Evolutionary conservation across 2,329 filamentous ascomycete genomes (phyloP), one percentile per base, ranked within the genome.

Genomic region (Pseudogymnoascus sp.): DNA sequence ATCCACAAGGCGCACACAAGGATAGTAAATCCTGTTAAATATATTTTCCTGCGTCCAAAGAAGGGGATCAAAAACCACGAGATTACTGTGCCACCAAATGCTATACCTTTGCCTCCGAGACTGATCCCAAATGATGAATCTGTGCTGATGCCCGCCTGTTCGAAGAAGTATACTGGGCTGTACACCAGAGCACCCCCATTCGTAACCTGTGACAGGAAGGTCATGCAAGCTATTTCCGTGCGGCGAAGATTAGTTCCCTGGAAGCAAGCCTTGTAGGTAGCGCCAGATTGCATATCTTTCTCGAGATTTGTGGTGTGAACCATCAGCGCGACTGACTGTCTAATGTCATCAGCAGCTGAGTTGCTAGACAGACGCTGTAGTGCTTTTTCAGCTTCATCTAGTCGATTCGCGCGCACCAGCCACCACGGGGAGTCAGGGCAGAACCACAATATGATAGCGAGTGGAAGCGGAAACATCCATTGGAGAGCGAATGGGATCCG

Each of bases 131-230:
- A 85, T 0, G 82, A 76, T 12, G 78, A 72, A 23, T 75, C 72
- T 1, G 78, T 73, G 0, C 71, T 68, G 35, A 85, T 71, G 1
- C 83, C 82, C 1, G 81, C 82, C 65, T 82, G 78, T 64, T 80
- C 74, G 70, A 85, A 85, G 68, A 80, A 80, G 69, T 84, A 84
- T 3, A 82, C 87, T 3, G 82, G 83, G 63, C 84, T 87, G 63
- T 82, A 83, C 62, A 84, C 82, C 61, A 87, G 79, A 16, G 84
- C 82, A 64, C 84, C 83, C 11, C 85, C 84, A 60, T 79, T 82
- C 1, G 86, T 75, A 22, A 85, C 83, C 68, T 88, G 85, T 1
- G 83, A 83, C 7, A 80, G 78, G n/a, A 80, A 79, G 74, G 84
- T 86, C 7, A 84, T 82, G 61, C 76, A 74, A 1, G 77, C 76